Conservation (phyloP, 305 asterid species). For the Rubia peregrina region DNA sequence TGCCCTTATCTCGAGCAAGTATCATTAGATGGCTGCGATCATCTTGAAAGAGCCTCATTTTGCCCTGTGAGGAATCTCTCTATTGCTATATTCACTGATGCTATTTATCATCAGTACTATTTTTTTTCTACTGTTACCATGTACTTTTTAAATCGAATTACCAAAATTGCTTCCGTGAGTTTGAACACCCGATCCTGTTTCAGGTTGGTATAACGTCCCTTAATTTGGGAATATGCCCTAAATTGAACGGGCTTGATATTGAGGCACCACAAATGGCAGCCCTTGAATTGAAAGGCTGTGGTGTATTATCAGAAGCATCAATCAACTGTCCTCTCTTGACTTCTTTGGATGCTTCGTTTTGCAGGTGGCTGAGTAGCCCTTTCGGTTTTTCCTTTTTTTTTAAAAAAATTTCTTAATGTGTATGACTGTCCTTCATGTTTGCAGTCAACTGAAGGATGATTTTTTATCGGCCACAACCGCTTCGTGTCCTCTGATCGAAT, state of each 20-base stretch:
- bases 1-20: constrained; percentile 86
- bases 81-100: constrained; percentile 7
- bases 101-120: neutral
- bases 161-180: neutral
- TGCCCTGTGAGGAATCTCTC: constrained; percentile 56
- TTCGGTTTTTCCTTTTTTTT: neutral
- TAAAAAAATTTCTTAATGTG: neutral
- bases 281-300: constrained; percentile 97
- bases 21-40: constrained; percentile 94
- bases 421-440: neutral
- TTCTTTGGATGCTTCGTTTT: constrained; percentile 95
- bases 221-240: constrained; percentile 97
- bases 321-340: constrained; percentile 77
- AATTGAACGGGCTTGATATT: constrained; percentile 60
- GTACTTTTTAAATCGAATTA: too few relatives aligned
- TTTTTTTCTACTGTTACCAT: neutral
- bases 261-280: constrained; percentile 85
- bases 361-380: constrained; percentile 49
- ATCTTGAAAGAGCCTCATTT: constrained; percentile 86
- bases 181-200: constrained; percentile 5
- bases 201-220: constrained; percentile 93
- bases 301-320: constrained; percentile 76
- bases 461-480: constrained; percentile 78
- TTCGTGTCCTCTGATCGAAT: constrained; percentile 56
- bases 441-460: constrained; percentile 92